phyloP scores from a whole-genome alignment of 164 flowering plant genomes.

The grape (Vitis vinifera) region ASM3070453v1 NC_081812.1:22001501-22002000 shows the following conservation, averaged over 20 bases:
- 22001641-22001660: background rate
- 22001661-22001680: slow-evolving; percentile 43
- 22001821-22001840: slow-evolving; percentile 24
- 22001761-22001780: slow-evolving; percentile 17
- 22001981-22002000: slow-evolving; percentile 28
- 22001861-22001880: slow-evolving; percentile 31
- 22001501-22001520: slow-evolving; percentile 37
- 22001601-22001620: background rate
- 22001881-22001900: slow-evolving; percentile 38
- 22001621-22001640: background rate
- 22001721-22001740: slow-evolving; percentile 47
- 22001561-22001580: too few relatives aligned
- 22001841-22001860: slow-evolving; percentile 19
- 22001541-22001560: too few relatives aligned
- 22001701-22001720: slow-evolving; percentile 35
- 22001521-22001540: background rate
- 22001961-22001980: slow-evolving; percentile 33
- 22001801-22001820: slow-evolving; percentile 27
- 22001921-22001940: slow-evolving; percentile 38
- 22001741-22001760: slow-evolving; percentile 53
- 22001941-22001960: slow-evolving; percentile 42
- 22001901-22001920: slow-evolving; percentile 33
- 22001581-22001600: background rate
- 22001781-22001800: slow-evolving; percentile 32
- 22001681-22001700: slow-evolving; percentile 30